Conservation (phyloP, 345 rosid genomes). For the Erucastrum elatum region DNA sequence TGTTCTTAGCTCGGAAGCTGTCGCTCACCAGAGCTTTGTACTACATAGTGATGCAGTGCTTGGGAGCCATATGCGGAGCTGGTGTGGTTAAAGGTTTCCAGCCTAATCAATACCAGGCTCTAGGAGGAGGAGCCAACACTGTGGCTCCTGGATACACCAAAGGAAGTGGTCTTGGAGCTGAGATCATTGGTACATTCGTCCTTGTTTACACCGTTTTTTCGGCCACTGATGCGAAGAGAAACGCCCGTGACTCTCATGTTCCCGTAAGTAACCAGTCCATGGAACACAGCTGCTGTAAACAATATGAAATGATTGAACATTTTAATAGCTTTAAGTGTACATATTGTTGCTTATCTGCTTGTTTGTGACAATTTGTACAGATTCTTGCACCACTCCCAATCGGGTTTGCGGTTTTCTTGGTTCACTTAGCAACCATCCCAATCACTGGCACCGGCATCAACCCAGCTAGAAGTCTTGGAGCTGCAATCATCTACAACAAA, state of each 20-base stretch:
- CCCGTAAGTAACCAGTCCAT: conserved; percentile 49
- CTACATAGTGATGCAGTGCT: conserved; percentile 50
- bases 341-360: conserved; percentile 5
- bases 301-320: neutral
- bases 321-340: neutral
- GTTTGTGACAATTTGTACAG: conserved; percentile 32
- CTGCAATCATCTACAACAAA: conserved; percentile 62
- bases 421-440: conserved; percentile 70
- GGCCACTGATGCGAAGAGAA: conserved; percentile 52
- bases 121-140: conserved; percentile 51
- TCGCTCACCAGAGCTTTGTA: conserved; percentile 43
- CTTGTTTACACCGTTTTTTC: conserved; percentile 55
- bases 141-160: conserved; percentile 49
- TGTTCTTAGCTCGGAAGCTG: conserved; percentile 42
- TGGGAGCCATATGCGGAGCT: conserved; percentile 25
- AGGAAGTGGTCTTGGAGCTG: conserved; percentile 49
- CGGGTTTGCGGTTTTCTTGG: conserved; percentile 72
- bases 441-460: conserved; percentile 70
- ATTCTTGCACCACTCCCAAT: conserved; percentile 65
- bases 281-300: conserved; percentile 25
- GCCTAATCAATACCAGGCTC: conserved; percentile 34
- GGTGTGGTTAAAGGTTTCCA: conserved; percentile 53
- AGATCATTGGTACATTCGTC: conserved; percentile 45
- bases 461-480: conserved; percentile 77
- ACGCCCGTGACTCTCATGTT: conserved; percentile 46